These are phyloP conservation scores for Quercus lobata DNA, from an alignment of 331 rosid species.

Conservation along the genomic window DNA sequence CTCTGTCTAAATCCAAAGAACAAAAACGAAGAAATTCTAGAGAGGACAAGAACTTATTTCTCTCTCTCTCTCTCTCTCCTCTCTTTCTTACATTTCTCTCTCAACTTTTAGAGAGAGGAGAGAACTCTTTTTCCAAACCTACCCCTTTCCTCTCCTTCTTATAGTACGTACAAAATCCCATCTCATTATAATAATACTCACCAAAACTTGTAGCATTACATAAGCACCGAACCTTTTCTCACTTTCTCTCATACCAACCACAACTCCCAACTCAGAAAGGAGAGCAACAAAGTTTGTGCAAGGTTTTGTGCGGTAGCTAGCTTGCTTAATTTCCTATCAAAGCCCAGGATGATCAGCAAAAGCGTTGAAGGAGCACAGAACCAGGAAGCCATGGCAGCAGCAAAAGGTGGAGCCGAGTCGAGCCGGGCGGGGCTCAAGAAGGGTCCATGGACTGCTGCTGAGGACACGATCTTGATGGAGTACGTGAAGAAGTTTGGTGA, in stretches of 20 bases:
- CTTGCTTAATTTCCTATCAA: no score
- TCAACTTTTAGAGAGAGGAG: constrained; percentile 35
- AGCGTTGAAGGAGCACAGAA: constrained; percentile 2
- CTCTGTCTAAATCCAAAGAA: constrained; percentile 8
- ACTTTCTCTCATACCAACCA: neutral
- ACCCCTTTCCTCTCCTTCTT: constrained; percentile 7
- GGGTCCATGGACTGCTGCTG: constrained; percentile 81
- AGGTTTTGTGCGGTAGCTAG: no score
- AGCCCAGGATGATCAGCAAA: constrained; percentile 8
- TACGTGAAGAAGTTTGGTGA: constrained; percentile 71
- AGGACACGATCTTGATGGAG: constrained; percentile 57
- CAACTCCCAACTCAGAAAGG: neutral
- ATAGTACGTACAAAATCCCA: neutral
- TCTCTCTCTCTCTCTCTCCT: constrained; percentile 9
- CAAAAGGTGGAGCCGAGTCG: constrained; percentile 9
- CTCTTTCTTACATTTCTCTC: neutral
- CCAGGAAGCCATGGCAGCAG: neutral
- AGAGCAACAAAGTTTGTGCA: no score
- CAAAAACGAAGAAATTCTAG: constrained; percentile 9
- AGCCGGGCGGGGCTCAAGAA: constrained; percentile 42
- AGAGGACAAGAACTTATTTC: constrained; percentile 14
- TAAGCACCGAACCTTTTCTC: neutral
- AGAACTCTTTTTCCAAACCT: constrained; percentile 17
- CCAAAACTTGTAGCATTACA: neutral
- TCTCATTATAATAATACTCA: neutral